Percentiles rank a stretch among this genome's conserved stretches.
phyloP scores from a whole-genome alignment of 257 asterid genomes.

The Solanum piurae region DNA sequence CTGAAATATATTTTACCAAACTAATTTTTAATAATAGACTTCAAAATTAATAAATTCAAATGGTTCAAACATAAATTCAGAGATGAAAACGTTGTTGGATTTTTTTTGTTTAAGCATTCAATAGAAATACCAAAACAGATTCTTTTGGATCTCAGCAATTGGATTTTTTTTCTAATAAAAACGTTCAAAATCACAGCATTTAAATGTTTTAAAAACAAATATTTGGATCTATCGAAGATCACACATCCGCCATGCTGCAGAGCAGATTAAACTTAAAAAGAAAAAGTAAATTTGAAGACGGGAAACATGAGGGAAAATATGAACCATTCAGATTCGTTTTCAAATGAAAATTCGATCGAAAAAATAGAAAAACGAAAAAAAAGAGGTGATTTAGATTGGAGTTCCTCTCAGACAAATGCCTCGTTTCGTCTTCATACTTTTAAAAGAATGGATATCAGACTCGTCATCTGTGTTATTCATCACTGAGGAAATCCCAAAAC shows the following conservation, averaged over 20 bases:
- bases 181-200: background rate
- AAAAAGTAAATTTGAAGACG: background rate
- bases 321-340: background rate
- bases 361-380: background rate
- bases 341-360: background rate
- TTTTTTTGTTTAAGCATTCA: background rate
- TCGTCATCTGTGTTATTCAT: conserved; percentile 73
- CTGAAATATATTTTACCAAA: too few relatives aligned
- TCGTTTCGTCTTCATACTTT: conserved; percentile 49
- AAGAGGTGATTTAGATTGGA: background rate
- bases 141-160: background rate
- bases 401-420: conserved; percentile 90
- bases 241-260: too few relatives aligned
- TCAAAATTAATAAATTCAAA: too few relatives aligned
- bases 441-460: conserved; percentile 76
- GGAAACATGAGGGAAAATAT: background rate
- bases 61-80: too few relatives aligned
- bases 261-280: background rate
- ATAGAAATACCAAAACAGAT: background rate
- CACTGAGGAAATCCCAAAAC: conserved; percentile 34
- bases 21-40: too few relatives aligned
- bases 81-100: background rate
- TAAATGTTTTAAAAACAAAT: background rate
- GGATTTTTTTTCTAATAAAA: background rate
- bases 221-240: background rate